Evolutionary conservation across 2,329 filamentous ascomycete species (phyloP).

Genomic region (Penicillium sp.): DNA sequence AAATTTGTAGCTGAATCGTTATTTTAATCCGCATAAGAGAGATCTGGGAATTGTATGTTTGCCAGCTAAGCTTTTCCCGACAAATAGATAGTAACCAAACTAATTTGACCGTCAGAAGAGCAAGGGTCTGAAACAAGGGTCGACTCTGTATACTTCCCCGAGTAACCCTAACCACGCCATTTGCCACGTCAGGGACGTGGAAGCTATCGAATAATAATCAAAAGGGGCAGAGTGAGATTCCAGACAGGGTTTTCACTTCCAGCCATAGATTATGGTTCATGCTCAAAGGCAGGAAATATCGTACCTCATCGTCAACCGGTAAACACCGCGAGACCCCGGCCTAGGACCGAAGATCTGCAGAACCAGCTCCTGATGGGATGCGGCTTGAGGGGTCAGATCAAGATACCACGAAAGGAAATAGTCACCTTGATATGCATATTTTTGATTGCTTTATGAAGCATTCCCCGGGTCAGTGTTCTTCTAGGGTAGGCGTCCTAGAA

Average conservation of each 20-base stretch:
- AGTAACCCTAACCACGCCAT: not conserved
- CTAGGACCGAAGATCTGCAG: not conserved
- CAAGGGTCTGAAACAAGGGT: not conserved
- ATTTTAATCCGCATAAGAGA: too few species aligned
- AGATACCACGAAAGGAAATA: too few species aligned
- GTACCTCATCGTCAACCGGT: not conserved
- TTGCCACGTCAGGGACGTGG: not conserved
- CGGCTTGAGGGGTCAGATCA: too few species aligned
- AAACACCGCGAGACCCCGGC: not conserved
- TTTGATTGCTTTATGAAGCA: not conserved
- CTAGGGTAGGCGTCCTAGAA: not conserved
- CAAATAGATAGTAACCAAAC: too few species aligned
- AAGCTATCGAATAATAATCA: not conserved
- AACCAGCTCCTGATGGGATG: not conserved
- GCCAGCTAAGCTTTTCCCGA: too few species aligned
- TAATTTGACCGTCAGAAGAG: not conserved
- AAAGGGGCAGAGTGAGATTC: too few species aligned
- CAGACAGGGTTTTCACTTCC: not conserved
- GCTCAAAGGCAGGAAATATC: not conserved
- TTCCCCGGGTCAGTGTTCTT: not conserved
- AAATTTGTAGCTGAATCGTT: too few species aligned
- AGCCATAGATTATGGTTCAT: not conserved
- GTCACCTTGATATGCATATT: too few species aligned
- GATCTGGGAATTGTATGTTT: too few species aligned
- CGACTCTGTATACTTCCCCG: not conserved